A percentile compares a stretch with the other conserved stretches of the same genome.
phyloP scores from a whole-genome alignment of 345 rosid species.

The Melaleuca alternifolia region DNA sequence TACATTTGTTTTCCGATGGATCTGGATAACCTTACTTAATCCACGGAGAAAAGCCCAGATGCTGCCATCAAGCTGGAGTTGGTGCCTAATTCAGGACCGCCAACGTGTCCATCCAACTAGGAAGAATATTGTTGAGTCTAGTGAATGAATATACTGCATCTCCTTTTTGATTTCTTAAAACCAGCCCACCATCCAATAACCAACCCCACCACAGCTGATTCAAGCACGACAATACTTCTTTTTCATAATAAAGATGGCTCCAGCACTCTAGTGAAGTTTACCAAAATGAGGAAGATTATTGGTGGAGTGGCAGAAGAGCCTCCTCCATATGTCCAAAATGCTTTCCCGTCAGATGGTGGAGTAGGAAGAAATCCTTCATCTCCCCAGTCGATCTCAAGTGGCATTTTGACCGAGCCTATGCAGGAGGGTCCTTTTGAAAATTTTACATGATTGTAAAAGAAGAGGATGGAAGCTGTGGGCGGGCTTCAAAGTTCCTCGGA shows the following conservation, averaged over 20 bases:
- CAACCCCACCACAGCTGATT: background rate
- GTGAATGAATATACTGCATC: background rate
- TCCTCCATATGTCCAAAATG: background rate
- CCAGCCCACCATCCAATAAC: background rate
- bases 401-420: background rate
- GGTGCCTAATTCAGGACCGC: background rate
- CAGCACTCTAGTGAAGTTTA: background rate
- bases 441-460: background rate
- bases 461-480: background rate
- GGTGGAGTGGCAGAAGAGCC: background rate
- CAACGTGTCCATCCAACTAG: background rate
- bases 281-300: background rate
- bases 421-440: background rate
- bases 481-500: background rate
- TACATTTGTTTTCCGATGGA: background rate
- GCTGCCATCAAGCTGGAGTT: background rate
- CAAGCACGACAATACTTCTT: background rate
- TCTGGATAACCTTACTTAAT: background rate
- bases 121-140: background rate
- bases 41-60: background rate
- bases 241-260: background rate
- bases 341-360: background rate
- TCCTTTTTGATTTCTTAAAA: background rate
- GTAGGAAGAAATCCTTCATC: background rate
- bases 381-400: background rate